These are phyloP conservation scores for Anisogramma anomala DNA, from an alignment of 2,329 filamentous ascomycete genomes.

Conservation along the genomic window DNA sequence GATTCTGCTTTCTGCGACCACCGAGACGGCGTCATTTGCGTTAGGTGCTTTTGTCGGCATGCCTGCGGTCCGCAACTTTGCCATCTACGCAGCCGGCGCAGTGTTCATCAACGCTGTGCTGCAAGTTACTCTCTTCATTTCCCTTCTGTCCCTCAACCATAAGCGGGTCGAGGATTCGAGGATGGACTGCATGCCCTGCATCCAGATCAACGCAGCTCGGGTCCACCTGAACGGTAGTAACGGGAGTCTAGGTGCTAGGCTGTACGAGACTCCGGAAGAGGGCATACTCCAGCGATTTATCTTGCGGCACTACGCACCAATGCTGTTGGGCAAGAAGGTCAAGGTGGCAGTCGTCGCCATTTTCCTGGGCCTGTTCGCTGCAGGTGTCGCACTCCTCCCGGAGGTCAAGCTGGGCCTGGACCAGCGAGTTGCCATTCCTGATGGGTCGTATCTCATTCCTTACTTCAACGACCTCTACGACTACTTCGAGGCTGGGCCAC, in stretches of 20 bases:
- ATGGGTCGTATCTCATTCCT: slow-evolving; percentile 85
- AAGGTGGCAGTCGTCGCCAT: slow-evolving; percentile 66
- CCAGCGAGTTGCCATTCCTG: slow-evolving; percentile 86
- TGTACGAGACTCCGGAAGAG: slow-evolving; percentile 71
- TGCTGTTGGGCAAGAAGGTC: slow-evolving; percentile 65
- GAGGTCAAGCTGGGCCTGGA: slow-evolving; percentile 79
- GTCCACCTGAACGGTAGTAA: slow-evolving; percentile 53
- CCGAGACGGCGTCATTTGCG: slow-evolving; percentile 87
- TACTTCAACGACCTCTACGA: slow-evolving; percentile 95
- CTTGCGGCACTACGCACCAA: slow-evolving; percentile 76
- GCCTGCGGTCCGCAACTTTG: slow-evolving; percentile 96
- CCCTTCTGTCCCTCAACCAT: slow-evolving; percentile 84
- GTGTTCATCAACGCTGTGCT: slow-evolving; percentile 96
- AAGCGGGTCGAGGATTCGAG: slow-evolving; percentile 76
- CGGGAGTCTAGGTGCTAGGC: slow-evolving; percentile 44
- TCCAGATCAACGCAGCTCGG: slow-evolving; percentile 65
- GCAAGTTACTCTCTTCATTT: slow-evolving; percentile 94
- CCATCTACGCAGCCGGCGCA: slow-evolving; percentile 87
- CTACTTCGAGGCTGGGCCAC: slow-evolving; percentile 84
- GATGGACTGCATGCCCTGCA: slow-evolving; percentile 84
- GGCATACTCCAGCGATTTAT: slow-evolving; percentile 78
- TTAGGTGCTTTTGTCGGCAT: slow-evolving; percentile 91
- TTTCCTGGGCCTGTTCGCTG: slow-evolving; percentile 81
- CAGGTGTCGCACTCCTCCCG: slow-evolving; percentile 73
- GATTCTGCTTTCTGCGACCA: slow-evolving; percentile 87